These are phyloP conservation scores for Saccharomycopsis lassenensis DNA, from an alignment of 805 yeast genomes.

Conservation along the genomic window DNA sequence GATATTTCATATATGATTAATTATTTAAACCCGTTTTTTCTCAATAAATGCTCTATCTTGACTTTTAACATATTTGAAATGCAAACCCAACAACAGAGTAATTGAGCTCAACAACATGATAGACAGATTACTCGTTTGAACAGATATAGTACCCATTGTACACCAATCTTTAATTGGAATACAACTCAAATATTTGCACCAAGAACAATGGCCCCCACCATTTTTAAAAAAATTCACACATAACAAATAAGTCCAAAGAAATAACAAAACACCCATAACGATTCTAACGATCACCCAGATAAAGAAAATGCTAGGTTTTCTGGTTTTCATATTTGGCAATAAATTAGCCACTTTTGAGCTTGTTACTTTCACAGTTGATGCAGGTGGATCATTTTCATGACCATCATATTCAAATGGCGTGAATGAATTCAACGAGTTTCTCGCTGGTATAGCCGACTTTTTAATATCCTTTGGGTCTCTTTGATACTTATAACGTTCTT, in stretches of 20 bases:
- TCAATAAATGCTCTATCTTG: no score
- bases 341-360: slow-evolving; percentile 19
- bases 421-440: slow-evolving; percentile 16
- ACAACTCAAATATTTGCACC: slow-evolving; percentile 70
- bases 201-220: slow-evolving; percentile 43
- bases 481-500: slow-evolving; percentile 18
- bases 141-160: slow-evolving; percentile 18
- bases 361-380: slow-evolving; percentile 19
- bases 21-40: no score
- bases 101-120: slow-evolving; percentile 7
- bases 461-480: slow-evolving; percentile 16
- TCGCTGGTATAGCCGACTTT: slow-evolving; percentile 18
- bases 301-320: slow-evolving; percentile 32
- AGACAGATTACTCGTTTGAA: slow-evolving; percentile 4
- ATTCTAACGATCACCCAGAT: slow-evolving; percentile 43
- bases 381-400: slow-evolving; percentile 17
- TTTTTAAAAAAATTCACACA: slow-evolving; percentile 36
- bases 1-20: no score
- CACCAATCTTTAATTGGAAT: slow-evolving; percentile 67
- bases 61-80: slow-evolving; percentile 9
- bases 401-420: slow-evolving; percentile 19
- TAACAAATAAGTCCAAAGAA: slow-evolving; percentile 41
- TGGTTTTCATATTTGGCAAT: slow-evolving; percentile 19
- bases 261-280: slow-evolving; percentile 32
- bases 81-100: slow-evolving; percentile 5